Evolutionary conservation across 805 yeast species (phyloP), one percentile per base, ranked within the genome.

Genomic region (Priceomyces fermenticarens): DNA sequence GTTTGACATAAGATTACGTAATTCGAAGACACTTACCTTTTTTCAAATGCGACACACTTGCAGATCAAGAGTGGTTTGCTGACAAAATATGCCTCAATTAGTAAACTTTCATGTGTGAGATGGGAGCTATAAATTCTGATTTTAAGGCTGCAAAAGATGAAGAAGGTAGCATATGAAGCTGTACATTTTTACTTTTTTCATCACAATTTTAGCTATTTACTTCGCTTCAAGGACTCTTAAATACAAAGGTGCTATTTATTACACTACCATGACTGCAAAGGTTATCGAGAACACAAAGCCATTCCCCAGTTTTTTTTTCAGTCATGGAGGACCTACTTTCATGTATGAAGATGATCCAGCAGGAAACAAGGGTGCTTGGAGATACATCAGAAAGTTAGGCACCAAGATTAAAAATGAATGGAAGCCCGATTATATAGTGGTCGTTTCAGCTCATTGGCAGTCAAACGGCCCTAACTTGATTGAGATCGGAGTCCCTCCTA

Each of bases 281-380:
- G 38, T 16, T 32, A 28, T 32, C 36, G 39, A 43, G 6, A 57
- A 55, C 39, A 40, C 55, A 1, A 39, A 43, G 7, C 72, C 72
- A 11, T 60, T 60, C 13, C 91, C 93, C 5, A 75, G 80, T 1
- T 83, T 64, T 55, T 87, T 85, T 58, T 55, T 85, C 32, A 80
- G 88, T n/a, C 95, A 86, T 62, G 95, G 95, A 6, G 93, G 90
- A 0, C 95, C 95, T 6, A 80, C 85, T 1, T 84, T 86, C 57
- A 77, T 85, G 70, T 81, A 83, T 51, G 51, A 52, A 28, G 61
- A 69, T n/a, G 73, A 66, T 37, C 67, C 61, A 15, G 62, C 66
- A 36, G 79, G 79, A 13, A 77, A 83, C 29, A 72, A 76, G 42
- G 87, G 87, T 4, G 90, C 91, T 0, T 83, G 75, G 67, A 64